phyloP scores from a whole-genome alignment of 164 flowering plant species.

The Akebia trifoliata region DNA sequence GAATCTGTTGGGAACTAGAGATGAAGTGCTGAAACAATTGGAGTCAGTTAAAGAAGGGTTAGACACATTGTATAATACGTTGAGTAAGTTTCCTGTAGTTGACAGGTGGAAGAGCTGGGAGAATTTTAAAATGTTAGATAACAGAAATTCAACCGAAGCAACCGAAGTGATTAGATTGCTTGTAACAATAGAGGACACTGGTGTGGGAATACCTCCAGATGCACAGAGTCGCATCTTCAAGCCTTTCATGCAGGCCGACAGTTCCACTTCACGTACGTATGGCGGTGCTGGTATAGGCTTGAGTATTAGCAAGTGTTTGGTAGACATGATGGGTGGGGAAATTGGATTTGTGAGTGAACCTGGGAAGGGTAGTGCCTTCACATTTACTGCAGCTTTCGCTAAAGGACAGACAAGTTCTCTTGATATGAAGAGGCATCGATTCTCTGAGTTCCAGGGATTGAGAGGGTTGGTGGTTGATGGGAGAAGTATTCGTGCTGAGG shows the following conservation, averaged over 20 bases:
- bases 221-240: constrained; percentile 78
- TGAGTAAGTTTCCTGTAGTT: constrained; percentile 81
- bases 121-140: constrained; percentile 35
- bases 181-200: constrained; percentile 95
- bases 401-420: constrained; percentile 39
- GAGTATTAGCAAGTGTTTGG: constrained; percentile 84
- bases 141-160: constrained; percentile 23
- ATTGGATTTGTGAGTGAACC: constrained; percentile 83
- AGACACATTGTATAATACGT: constrained; percentile 32
- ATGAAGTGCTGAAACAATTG: constrained; percentile 41
- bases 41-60: constrained; percentile 23
- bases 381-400: constrained; percentile 54
- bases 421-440: constrained; percentile 33
- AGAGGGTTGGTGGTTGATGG: constrained; percentile 70
- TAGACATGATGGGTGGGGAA: constrained; percentile 85
- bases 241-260: constrained; percentile 96
- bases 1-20: constrained; percentile 22
- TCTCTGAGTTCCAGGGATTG: constrained; percentile 56
- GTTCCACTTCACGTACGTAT: constrained; percentile 83
- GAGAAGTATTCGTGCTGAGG: constrained; percentile 70
- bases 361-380: constrained; percentile 70
- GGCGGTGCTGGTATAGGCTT: constrained; percentile 98
- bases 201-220: constrained; percentile 69
- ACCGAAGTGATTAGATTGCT: constrained; percentile 42
- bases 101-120: constrained; percentile 82